Evolutionary conservation across 139 green algal species (phyloP).

Genomic region (Pleodorina starrii): DNA sequence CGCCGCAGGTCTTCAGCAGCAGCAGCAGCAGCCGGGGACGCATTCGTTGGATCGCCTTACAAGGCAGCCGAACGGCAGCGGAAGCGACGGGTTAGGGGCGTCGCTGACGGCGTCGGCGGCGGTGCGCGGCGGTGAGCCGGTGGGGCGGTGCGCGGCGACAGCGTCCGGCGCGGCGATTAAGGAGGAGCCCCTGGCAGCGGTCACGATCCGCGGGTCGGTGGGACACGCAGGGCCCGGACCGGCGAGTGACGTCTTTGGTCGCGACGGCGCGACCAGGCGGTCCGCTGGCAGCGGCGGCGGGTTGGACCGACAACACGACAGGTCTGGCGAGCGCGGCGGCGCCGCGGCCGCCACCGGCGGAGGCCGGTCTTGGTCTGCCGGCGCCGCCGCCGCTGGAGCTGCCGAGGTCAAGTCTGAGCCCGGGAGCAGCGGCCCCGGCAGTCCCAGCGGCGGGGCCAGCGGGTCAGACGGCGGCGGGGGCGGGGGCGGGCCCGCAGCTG

Average conservation of each 20-base stretch:
- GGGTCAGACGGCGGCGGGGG: not conserved
- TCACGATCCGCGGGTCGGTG: not conserved
- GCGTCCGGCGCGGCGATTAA: not conserved
- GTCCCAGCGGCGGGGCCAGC: not conserved
- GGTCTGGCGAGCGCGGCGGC: not conserved
- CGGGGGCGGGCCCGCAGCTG: too few species aligned
- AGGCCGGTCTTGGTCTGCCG: not conserved
- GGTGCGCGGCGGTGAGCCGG: not conserved
- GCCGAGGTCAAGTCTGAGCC: not conserved
- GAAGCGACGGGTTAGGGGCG: not conserved
- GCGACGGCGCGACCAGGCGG: too few species aligned
- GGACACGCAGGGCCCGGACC: not conserved
- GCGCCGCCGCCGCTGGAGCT: not conserved
- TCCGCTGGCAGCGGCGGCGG: too few species aligned
- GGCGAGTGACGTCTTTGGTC: not conserved
- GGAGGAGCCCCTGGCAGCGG: not conserved
- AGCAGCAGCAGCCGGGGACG: too few species aligned
- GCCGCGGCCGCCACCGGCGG: not conserved
- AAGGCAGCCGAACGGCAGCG: not conserved
- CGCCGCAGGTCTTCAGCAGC: too few species aligned
- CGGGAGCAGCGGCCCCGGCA: not conserved
- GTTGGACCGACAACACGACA: not conserved
- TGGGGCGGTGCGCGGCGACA: not conserved
- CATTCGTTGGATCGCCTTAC: too few species aligned
- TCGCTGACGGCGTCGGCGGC: not conserved